Base-by-base conservation (phyloP, 306 rosid genomes). In the Senna tora region DNA sequence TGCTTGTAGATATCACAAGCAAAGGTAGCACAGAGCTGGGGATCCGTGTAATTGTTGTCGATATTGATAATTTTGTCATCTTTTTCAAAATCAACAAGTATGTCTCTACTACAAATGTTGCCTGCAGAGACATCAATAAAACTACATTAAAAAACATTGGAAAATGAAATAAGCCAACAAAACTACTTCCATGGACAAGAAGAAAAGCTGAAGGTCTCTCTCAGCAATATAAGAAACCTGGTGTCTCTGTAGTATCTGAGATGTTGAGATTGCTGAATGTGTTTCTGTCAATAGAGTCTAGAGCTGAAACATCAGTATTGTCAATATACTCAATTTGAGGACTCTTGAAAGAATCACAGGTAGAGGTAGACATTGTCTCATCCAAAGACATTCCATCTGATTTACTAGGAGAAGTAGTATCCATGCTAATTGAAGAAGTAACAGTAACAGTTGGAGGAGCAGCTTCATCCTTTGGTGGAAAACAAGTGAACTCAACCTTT, bases 1-100 rank as follows among this genome's bases (percentile, higher is more conserved):
- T 94, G 96, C 84, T 87, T 87, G 90, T 94, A 94, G 70, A 94
- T 91, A 71, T 94, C 99, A 84, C 99, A 91, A 70, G 99, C 97
- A 79, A 81, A 82, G 41, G 96, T 64, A 30, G 96, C 92, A 85
- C 97, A 94, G 8, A 87, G 84, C 79, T 94, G 99, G 0, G 99
- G 97, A 81, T 94, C 97, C 77, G 64, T 77, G 82, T 70, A 80
- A 75, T 85, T 78, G 9, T 75, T 81, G 79, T 94, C 98, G 5
- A 94, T 78, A 76, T 87, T 79, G n/a, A 87, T 82, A 70, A 87
- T 38, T 17, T 78, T 78, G 53, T 81, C 84, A 20, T 85, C 89
- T 15, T 73, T 83, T 75, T 86, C 95, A 81, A 85, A 79, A 30
- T 84, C 91, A 45, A 76, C 80, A 22, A 85, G 79, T 58, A 82